Percentiles rank a stretch among this genome's conserved stretches.
phyloP scores from a whole-genome alignment of 306 rosid species.

The Hippophae gyantsensis region DNA sequence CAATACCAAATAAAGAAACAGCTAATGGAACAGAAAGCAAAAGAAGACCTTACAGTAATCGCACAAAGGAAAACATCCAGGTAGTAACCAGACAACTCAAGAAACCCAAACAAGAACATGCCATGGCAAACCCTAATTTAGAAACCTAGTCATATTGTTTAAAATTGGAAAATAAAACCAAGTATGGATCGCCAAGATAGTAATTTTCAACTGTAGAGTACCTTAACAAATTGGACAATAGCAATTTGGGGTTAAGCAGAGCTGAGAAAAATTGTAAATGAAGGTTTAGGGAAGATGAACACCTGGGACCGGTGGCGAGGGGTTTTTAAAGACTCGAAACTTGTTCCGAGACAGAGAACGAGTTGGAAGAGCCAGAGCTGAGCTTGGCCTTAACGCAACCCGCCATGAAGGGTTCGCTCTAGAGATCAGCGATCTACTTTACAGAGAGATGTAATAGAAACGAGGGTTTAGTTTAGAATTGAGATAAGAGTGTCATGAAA shows the following conservation, averaged over 20 bases:
- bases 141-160: not conserved
- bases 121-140: conserved; percentile 19
- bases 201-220: not conserved
- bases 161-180: conserved; percentile 6
- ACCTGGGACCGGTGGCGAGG: conserved; percentile 27
- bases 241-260: conserved; percentile 12
- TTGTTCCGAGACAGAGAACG: conserved; percentile 5
- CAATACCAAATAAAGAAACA: conserved; percentile 5
- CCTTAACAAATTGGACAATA: not conserved
- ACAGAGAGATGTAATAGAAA: conserved; percentile 5
- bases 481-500: no score
- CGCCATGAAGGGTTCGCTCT: conserved; percentile 13
- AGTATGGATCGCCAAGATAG: conserved; percentile 1
- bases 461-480: conserved; percentile 2
- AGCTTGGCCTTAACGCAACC: conserved; percentile 11
- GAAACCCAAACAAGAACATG: conserved; percentile 1
- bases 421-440: conserved; percentile 27
- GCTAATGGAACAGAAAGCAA: conserved; percentile 5
- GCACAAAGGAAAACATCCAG: conserved; percentile 20
- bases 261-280: not conserved
- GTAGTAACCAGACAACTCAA: not conserved
- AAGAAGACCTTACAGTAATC: conserved; percentile 10
- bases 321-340: conserved; percentile 9
- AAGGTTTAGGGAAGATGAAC: conserved; percentile 14
- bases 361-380: conserved; percentile 4